Evolutionary conservation across 495 filamentous ascomycete genomes (phyloP).

Genomic region (Penicillium egyptiacum): DNA sequence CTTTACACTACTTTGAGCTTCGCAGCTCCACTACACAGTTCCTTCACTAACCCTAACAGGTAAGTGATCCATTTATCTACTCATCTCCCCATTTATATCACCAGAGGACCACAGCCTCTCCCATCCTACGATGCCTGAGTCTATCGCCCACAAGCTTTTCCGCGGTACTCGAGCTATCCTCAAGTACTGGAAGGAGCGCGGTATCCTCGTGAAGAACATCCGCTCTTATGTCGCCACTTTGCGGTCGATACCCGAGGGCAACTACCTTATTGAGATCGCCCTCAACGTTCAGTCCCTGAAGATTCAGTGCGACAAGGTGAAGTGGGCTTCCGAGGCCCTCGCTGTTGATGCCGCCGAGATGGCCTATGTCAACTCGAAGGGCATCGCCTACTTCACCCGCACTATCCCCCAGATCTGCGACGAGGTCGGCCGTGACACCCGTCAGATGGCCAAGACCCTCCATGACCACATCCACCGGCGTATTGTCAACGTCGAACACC

Average conservation of each 20-base stretch:
- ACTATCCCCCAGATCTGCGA: background rate
- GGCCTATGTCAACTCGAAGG: background rate
- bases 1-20: background rate
- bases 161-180: conserved; percentile 1
- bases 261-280: conserved; percentile 1
- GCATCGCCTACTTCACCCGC: background rate
- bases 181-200: background rate
- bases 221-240: background rate
- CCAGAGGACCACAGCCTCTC: background rate
- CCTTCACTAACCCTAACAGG: background rate
- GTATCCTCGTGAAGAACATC: background rate
- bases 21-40: background rate
- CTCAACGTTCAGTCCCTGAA: conserved; percentile 2
- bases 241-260: background rate
- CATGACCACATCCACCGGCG: background rate
- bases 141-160: background rate
- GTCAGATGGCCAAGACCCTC: background rate
- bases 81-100: background rate
- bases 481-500: background rate
- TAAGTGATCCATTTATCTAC: background rate
- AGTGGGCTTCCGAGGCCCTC: conserved; percentile 1
- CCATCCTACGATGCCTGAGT: background rate
- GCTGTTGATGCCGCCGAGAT: background rate
- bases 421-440: background rate
- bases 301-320: conserved; percentile 6